Evolutionary conservation across 1,139 yeast species (phyloP).

Genomic region (Debaryomyces psychrophilus): DNA sequence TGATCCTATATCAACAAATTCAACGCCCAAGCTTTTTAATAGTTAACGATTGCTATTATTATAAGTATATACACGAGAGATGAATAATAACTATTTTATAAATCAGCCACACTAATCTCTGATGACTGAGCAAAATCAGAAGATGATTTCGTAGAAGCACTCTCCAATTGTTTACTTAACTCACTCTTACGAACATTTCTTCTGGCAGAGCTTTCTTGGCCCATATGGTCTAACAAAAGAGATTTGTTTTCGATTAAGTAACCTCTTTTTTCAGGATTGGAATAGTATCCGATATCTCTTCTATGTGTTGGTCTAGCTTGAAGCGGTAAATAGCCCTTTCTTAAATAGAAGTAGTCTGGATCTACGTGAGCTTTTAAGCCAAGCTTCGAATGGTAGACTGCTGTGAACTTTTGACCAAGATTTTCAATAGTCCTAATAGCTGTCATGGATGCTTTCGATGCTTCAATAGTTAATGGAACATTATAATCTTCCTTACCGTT

Average conservation of each 20-base stretch:
- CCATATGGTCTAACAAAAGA: slow-evolving; percentile 43
- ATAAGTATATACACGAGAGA: slow-evolving; percentile 9
- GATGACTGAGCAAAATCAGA: slow-evolving; percentile 17
- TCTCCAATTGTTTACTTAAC: slow-evolving; percentile 35
- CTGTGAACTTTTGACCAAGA: slow-evolving; percentile 71
- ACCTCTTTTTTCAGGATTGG: slow-evolving; percentile 73
- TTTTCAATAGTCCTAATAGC: slow-evolving; percentile 77
- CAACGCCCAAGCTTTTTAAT: slow-evolving; percentile 8
- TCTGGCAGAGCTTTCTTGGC: slow-evolving; percentile 22
- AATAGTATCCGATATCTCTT: slow-evolving; percentile 79
- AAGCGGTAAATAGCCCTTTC: slow-evolving; percentile 79
- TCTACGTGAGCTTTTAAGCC: slow-evolving; percentile 75
- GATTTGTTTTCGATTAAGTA: slow-evolving; percentile 55
- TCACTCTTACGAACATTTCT: slow-evolving; percentile 28
- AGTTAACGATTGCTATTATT: slow-evolving; percentile 8
- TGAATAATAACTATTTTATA: slow-evolving; percentile 7
- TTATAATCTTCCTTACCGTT: slow-evolving; percentile 60
- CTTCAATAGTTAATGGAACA: slow-evolving; percentile 73
- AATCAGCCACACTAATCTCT: slow-evolving; percentile 15
- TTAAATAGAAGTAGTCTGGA: slow-evolving; percentile 69
- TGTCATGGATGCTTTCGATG: slow-evolving; percentile 73
- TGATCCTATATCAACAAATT: slow-evolving; percentile 10
- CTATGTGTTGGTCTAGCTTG: slow-evolving; percentile 85
- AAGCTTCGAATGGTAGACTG: slow-evolving; percentile 68
- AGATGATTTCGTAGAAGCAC: slow-evolving; percentile 30